Evolutionary conservation across 306 rosid species (phyloP).

Genomic region (Mimosa bimucronata): DNA sequence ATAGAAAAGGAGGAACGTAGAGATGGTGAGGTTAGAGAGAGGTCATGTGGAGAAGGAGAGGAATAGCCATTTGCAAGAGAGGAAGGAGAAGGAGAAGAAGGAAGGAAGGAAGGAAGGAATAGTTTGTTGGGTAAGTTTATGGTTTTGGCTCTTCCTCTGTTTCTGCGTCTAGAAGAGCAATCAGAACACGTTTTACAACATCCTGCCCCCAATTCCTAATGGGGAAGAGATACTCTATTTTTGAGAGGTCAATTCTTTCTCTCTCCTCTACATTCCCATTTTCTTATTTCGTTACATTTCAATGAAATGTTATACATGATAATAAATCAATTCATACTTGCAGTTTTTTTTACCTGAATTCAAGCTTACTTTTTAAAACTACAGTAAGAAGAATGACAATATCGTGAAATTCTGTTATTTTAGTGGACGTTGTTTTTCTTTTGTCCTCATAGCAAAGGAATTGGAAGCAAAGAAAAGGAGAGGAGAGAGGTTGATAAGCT

Average conservation of each 20-base stretch:
- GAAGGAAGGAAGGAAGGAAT: neutral
- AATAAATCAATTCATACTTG: too few relatives aligned
- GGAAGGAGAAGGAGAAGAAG: neutral
- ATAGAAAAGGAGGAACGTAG: neutral
- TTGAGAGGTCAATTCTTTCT: conserved; percentile 7
- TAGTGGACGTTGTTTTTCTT: too few relatives aligned
- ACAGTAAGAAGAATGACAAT: too few relatives aligned
- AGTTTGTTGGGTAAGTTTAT: neutral
- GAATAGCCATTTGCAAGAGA: conserved; percentile 11
- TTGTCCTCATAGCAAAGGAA: too few relatives aligned
- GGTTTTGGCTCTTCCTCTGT: conserved; percentile 2
- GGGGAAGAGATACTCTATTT: neutral
- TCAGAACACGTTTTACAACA: conserved; percentile 16
- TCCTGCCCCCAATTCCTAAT: conserved; percentile 3
- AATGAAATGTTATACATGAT: too few relatives aligned
- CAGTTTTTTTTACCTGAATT: too few relatives aligned
- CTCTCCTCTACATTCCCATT: neutral
- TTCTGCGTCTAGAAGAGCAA: conserved; percentile 7
- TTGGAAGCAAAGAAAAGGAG: too few relatives aligned
- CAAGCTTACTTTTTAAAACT: too few relatives aligned
- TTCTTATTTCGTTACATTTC: too few relatives aligned
- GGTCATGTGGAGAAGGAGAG: conserved; percentile 5
- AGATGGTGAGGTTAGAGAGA: conserved; percentile 6
- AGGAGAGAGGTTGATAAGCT: too few relatives aligned
- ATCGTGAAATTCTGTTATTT: too few relatives aligned